Percentiles rank a stretch among this genome's conserved stretches.
Conservation (phyloP, 2,329 filamentous ascomycete genomes). For the Epichloe aotearoae region DNA sequence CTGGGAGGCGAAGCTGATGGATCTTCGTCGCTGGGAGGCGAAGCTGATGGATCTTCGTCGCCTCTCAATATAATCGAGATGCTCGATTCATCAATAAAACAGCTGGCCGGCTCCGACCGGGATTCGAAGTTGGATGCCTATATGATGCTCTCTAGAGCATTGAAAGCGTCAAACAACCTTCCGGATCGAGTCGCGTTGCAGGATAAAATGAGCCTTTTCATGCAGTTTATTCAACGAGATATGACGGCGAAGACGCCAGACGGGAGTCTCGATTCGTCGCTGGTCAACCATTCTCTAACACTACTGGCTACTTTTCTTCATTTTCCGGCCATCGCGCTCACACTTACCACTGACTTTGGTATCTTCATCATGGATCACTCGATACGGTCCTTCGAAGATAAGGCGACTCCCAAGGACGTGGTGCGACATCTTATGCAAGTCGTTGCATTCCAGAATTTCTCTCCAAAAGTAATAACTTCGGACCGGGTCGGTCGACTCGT, state of each 20-base stretch:
- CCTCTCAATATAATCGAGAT: constrained; percentile 57
- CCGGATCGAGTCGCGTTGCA: constrained; percentile 61
- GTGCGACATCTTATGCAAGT: constrained; percentile 70
- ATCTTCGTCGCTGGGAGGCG: constrained; percentile 23
- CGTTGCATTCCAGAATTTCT: constrained; percentile 68
- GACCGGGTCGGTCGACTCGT: constrained; percentile 61
- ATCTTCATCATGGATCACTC: constrained; percentile 70
- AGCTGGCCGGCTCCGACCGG: constrained; percentile 62
- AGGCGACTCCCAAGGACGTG: constrained; percentile 59
- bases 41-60: constrained; percentile 25
- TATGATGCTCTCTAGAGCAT: constrained; percentile 57
- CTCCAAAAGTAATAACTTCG: constrained; percentile 57
- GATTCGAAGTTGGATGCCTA: constrained; percentile 75
- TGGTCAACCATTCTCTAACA: constrained; percentile 66
- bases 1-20: constrained; percentile 29
- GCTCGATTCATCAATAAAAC: constrained; percentile 72
- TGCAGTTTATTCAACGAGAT: constrained; percentile 75
- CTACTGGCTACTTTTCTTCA: constrained; percentile 66
- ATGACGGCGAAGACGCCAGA: constrained; percentile 47
- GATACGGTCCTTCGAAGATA: constrained; percentile 59
- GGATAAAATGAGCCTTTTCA: constrained; percentile 63
- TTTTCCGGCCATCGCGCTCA: constrained; percentile 55
- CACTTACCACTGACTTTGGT: constrained; percentile 66
- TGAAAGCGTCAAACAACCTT: constrained; percentile 72
- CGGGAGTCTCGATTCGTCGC: constrained; percentile 48